Conservation (phyloP, 257 asterid species). For the Asclepias syriaca region DNA sequence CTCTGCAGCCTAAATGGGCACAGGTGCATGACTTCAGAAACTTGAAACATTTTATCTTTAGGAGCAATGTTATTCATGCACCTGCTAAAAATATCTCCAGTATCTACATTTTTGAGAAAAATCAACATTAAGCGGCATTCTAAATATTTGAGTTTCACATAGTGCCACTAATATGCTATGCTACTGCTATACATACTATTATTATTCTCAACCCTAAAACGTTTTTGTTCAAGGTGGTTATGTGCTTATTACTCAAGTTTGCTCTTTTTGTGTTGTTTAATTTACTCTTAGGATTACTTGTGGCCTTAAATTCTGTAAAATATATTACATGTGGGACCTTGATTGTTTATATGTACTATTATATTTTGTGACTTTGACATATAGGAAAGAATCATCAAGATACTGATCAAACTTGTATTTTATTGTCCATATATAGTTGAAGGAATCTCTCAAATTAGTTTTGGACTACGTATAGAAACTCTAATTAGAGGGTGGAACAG, state of each 20-base stretch:
- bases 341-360: neutral
- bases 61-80: neutral
- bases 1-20: slow-evolving; percentile 26
- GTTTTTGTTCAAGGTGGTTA: neutral
- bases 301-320: neutral
- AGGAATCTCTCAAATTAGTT: neutral
- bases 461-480: neutral
- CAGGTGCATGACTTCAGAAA: slow-evolving; percentile 16
- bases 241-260: neutral
- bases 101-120: neutral
- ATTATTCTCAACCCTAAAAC: neutral
- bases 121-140: neutral
- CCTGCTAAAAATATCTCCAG: neutral
- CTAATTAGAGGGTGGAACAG: neutral
- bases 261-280: neutral
- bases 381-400: neutral
- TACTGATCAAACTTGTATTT: neutral
- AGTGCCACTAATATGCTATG: neutral
- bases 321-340: neutral
- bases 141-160: neutral
- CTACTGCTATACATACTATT: neutral
- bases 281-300: neutral
- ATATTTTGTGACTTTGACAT: no score
- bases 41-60: neutral
- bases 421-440: neutral